Percentiles rank a stretch among this genome's conserved stretches.
These are phyloP conservation scores for Aspergillus brasiliensis DNA, from an alignment of 2,329 filamentous ascomycete species.

Conservation along the genomic window DNA sequence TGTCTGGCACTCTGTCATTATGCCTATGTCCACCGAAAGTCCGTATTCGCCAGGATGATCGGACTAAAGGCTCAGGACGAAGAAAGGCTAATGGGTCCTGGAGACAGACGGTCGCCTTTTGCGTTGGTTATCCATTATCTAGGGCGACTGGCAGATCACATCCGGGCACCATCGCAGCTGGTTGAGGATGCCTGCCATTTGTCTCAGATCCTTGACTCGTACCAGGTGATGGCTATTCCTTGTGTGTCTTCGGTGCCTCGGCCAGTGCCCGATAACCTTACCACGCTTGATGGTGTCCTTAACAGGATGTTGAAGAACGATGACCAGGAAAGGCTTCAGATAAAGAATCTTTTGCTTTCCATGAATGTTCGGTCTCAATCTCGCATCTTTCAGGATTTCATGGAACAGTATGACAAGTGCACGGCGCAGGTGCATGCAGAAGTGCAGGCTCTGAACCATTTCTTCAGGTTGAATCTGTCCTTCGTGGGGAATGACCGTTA, in stretches of 20 bases:
- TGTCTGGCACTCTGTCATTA: conserved; percentile 15
- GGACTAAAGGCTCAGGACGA: conserved; percentile 3
- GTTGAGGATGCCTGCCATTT: conserved; percentile 37
- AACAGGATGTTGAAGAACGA: conserved; percentile 28
- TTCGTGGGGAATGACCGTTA: conserved; percentile 49
- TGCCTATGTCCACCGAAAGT: conserved; percentile 16
- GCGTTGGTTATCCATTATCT: conserved; percentile 44
- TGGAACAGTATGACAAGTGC: conserved; percentile 12
- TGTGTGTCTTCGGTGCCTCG: conserved; percentile 14
- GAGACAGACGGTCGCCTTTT: conserved; percentile 26
- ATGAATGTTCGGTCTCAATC: conserved; percentile 31
- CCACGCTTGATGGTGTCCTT: conserved; percentile 26
- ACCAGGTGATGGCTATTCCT: conserved; percentile 27
- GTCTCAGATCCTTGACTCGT: conserved; percentile 33
- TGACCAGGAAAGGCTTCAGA: conserved; percentile 11
- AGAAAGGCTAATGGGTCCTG: conserved; percentile 5
- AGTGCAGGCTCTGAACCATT: conserved; percentile 52
- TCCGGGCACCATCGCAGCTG: conserved; percentile 44
- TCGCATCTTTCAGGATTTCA: conserved; percentile 28
- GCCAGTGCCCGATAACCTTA: conserved; percentile 22
- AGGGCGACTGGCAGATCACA: conserved; percentile 49
- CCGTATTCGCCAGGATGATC: conserved; percentile 4
- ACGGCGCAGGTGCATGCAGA: conserved; percentile 46
- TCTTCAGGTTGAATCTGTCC: conserved; percentile 32
- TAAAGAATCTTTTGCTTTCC: conserved; percentile 22